Evolutionary conservation across 805 yeast genomes (phyloP).

Genomic region (Lachancea kluyveri): DNA sequence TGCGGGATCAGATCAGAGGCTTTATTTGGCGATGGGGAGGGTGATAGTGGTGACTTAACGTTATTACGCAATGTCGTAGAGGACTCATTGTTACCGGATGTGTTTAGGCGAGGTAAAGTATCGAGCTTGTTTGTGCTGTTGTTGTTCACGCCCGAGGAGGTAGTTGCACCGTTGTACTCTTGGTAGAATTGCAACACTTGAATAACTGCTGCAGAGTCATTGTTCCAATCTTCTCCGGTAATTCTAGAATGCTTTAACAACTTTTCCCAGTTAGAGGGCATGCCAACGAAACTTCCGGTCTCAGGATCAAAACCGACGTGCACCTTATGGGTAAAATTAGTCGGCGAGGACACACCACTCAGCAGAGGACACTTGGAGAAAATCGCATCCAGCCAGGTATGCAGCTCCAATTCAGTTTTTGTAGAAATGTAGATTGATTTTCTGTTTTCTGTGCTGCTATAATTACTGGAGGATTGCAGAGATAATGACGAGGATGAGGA

Average conservation of each 20-base stretch:
- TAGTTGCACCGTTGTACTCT: slow-evolving; percentile 32
- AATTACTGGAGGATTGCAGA: slow-evolving; percentile 7
- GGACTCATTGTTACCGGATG: too few relatives aligned
- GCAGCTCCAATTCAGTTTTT: slow-evolving; percentile 71
- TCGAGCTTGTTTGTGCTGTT: slow-evolving; percentile 8
- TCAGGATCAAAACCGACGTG: slow-evolving; percentile 85
- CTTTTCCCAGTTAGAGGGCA: slow-evolving; percentile 91
- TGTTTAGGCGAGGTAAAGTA: too few relatives aligned
- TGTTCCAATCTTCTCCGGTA: slow-evolving; percentile 84
- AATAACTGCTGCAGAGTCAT: slow-evolving; percentile 92
- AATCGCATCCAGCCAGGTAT: slow-evolving; percentile 88
- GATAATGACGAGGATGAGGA: slow-evolving; percentile 16
- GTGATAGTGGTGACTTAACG: slow-evolving; percentile 3
- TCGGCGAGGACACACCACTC: slow-evolving; percentile 78
- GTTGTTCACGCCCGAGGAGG: slow-evolving; percentile 7
- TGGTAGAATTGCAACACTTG: slow-evolving; percentile 80
- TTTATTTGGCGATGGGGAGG: slow-evolving; percentile 1
- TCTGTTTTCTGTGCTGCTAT: slow-evolving; percentile 24
- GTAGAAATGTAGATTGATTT: slow-evolving; percentile 70
- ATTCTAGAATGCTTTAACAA: slow-evolving; percentile 81
- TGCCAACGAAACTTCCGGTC: slow-evolving; percentile 81
- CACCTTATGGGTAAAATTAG: slow-evolving; percentile 90
- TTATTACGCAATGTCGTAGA: too few relatives aligned
- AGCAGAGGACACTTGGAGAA: slow-evolving; percentile 64
- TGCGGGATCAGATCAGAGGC: slow-evolving; percentile 37